A percentile compares a stretch with the other conserved stretches of the same genome.
Evolutionary conservation across 257 asterid species (phyloP).

Genomic region (Solanum pinnatisectum): DNA sequence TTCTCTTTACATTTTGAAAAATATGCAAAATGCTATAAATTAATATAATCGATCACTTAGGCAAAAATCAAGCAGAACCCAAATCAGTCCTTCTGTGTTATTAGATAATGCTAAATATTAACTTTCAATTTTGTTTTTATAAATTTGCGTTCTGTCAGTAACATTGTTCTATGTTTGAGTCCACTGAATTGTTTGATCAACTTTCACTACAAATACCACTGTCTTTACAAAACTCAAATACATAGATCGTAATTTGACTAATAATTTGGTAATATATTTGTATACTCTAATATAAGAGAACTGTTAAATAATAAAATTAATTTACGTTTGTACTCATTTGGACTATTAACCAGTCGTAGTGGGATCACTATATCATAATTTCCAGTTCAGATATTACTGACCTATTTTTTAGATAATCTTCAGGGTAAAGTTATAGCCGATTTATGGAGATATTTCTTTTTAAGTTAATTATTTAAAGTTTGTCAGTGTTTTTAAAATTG

Average conservation of each 20-base stretch:
- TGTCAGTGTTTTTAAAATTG: neutral
- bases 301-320: neutral
- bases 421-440: neutral
- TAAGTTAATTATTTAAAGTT: neutral
- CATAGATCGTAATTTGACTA: neutral
- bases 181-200: neutral
- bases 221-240: neutral
- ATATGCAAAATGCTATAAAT: neutral
- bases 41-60: neutral
- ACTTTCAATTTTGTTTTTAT: neutral
- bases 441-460: neutral
- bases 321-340: neutral
- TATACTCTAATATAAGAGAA: neutral
- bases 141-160: neutral
- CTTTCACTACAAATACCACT: neutral
- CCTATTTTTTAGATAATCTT: neutral
- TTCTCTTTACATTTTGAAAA: neutral
- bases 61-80: neutral
- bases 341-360: neutral
- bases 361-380: neutral
- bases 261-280: neutral
- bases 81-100: neutral
- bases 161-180: neutral
- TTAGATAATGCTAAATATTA: neutral
- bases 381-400: neutral